Percentiles rank a stretch among this genome's conserved stretches.
phyloP scores from a whole-genome alignment of 2,329 filamentous ascomycete species.

The Aureobasidium sp. region DNA sequence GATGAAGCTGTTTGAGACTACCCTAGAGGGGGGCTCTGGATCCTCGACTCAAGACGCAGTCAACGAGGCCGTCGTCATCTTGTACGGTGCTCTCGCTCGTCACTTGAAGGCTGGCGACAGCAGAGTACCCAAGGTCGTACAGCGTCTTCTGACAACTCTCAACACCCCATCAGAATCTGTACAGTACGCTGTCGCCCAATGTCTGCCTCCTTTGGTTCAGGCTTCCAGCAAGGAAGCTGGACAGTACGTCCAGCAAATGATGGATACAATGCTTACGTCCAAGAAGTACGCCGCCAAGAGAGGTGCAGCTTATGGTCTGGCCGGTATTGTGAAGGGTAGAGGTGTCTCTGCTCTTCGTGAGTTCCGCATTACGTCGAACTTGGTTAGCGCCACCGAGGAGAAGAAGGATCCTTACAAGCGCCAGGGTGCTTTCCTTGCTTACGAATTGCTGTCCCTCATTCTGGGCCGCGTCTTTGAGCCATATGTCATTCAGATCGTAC shows the following conservation, averaged over 20 bases:
- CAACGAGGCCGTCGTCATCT: slow-evolving; percentile 94
- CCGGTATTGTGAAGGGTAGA: slow-evolving; percentile 81
- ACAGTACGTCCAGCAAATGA: slow-evolving; percentile 71
- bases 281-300: slow-evolving; percentile 91
- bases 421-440: slow-evolving; percentile 81
- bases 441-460: slow-evolving; percentile 80
- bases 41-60: slow-evolving; percentile 79
- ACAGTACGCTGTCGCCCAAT: slow-evolving; percentile 92
- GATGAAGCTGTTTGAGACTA: slow-evolving; percentile 86
- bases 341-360: slow-evolving; percentile 77
- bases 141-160: slow-evolving; percentile 76
- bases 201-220: slow-evolving; percentile 81
- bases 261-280: slow-evolving; percentile 74
- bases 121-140: slow-evolving; percentile 81
- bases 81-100: slow-evolving; percentile 88
- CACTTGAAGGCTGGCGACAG: slow-evolving; percentile 80
- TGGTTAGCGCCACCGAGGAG: slow-evolving; percentile 81
- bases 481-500: slow-evolving; percentile 92
- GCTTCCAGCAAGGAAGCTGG: slow-evolving; percentile 70
- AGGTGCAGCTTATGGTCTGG: slow-evolving; percentile 90
- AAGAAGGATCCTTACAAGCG: slow-evolving; percentile 88
- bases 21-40: slow-evolving; percentile 76
- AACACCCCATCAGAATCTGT: slow-evolving; percentile 95
- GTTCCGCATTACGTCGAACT: slow-evolving; percentile 73
- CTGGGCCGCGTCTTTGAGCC: slow-evolving; percentile 89